These are phyloP conservation scores for Turritis glabra DNA, from an alignment of 345 rosid genomes.

Conservation along the genomic window DNA sequence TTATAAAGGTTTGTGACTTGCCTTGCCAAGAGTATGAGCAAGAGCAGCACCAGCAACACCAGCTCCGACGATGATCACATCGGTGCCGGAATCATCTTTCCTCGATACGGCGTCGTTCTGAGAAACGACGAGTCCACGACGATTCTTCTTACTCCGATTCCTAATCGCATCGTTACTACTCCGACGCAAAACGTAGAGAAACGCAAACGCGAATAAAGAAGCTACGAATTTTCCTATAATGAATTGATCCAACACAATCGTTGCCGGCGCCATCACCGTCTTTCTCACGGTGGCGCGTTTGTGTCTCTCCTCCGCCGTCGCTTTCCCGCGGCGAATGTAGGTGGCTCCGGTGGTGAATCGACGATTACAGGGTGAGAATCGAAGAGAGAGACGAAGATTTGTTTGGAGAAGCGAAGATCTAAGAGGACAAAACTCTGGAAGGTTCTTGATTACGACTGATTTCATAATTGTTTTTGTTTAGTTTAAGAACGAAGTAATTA, in stretches of 20 bases:
- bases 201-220: conserved; percentile 21
- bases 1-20: background rate
- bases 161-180: background rate
- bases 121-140: background rate
- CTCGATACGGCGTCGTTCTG: background rate
- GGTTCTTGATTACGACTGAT: background rate
- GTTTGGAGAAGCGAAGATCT: conserved; percentile 5
- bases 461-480: background rate
- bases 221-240: conserved; percentile 3
- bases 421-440: conserved; percentile 2
- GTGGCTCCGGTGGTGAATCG: conserved; percentile 14
- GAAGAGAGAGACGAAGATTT: background rate
- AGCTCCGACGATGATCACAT: conserved; percentile 45
- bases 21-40: conserved; percentile 60
- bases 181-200: conserved; percentile 19
- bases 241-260: conserved; percentile 16
- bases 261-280: background rate
- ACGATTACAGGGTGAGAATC: conserved; percentile 8
- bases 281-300: background rate
- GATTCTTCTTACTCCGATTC: conserved; percentile 18
- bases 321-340: background rate
- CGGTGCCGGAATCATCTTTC: background rate
- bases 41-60: conserved; percentile 66
- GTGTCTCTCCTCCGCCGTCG: background rate
- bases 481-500: too few relatives aligned